Conservation (phyloP, 2,329 filamentous ascomycete genomes). For the Massarina eburnea region DNA sequence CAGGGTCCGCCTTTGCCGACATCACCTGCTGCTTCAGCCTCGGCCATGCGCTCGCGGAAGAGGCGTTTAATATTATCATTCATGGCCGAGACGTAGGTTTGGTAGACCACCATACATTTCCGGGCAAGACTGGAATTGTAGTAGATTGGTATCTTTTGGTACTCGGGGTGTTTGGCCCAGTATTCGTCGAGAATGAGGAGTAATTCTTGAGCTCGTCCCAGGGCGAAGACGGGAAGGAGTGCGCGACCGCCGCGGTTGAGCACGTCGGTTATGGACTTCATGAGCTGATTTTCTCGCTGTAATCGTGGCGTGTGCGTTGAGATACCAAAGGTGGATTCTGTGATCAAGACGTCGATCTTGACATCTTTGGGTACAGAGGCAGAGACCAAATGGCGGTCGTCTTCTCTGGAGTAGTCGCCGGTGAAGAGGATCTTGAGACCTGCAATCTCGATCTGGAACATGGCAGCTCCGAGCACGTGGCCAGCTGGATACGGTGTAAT, state of each 20-base stretch:
- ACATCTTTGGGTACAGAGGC: constrained; percentile 85
- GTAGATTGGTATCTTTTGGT: constrained; percentile 91
- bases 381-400: constrained; percentile 92
- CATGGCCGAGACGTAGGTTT: constrained; percentile 98
- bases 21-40: constrained; percentile 79
- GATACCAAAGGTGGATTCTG: constrained; percentile 95
- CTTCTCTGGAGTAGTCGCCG: constrained; percentile 93
- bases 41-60: constrained; percentile 90
- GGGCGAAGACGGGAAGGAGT: constrained; percentile 91
- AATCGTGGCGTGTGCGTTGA: constrained; percentile 88
- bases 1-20: constrained; percentile 79
- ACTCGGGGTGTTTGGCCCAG: constrained; percentile 87
- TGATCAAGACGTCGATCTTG: constrained; percentile 95
- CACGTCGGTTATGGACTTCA: constrained; percentile 92
- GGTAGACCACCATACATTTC: constrained; percentile 98
- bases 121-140: constrained; percentile 93
- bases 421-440: constrained; percentile 97
- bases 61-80: constrained; percentile 98
- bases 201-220: constrained; percentile 91
- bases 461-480: constrained; percentile 95
- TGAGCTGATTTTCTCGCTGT: constrained; percentile 88
- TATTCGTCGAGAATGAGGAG: constrained; percentile 95
- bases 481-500: constrained; percentile 97
- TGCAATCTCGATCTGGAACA: constrained; percentile 97
- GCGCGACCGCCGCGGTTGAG: constrained; percentile 90